phyloP scores from a whole-genome alignment of 306 rosid genomes.

The Casuarina equisetifolia region DNA sequence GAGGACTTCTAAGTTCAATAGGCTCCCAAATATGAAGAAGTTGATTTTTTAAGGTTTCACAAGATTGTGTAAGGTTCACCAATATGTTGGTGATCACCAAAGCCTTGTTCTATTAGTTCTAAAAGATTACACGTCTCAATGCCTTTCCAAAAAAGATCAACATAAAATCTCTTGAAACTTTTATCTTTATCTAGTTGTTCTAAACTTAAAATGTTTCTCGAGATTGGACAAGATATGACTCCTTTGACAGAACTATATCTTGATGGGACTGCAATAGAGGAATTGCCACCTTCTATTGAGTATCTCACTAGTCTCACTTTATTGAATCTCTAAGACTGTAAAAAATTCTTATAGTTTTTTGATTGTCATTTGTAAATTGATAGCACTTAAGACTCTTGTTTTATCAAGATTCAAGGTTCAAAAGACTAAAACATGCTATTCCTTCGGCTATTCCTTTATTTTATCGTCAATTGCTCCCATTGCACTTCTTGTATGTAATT shows the following conservation, averaged over 20 bases:
- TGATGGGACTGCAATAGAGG: not conserved
- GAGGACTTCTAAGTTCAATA: constrained; percentile 16
- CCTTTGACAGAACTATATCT: not conserved
- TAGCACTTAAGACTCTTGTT: constrained; percentile 14
- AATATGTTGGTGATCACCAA: constrained; percentile 13
- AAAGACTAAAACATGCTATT: constrained; percentile 6
- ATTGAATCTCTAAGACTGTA: constrained; percentile 11
- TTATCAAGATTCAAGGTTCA: constrained; percentile 1
- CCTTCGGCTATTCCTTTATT: not conserved
- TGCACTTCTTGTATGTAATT: not conserved
- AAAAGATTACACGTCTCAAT: constrained; percentile 17
- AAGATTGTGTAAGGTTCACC: constrained; percentile 16
- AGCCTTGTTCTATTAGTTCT: constrained; percentile 12
- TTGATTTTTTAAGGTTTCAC: constrained; percentile 26
- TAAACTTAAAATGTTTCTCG: constrained; percentile 10
- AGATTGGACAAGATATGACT: constrained; percentile 27
- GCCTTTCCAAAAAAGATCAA: constrained; percentile 12
- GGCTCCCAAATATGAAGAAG: constrained; percentile 16
- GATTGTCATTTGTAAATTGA: constrained; percentile 16
- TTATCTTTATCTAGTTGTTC: constrained; percentile 20
- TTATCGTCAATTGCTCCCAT: not conserved
- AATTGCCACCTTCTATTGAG: not conserved
- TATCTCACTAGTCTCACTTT: not conserved
- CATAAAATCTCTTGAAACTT: constrained; percentile 19
- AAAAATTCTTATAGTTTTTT: constrained; percentile 13